Evolutionary conservation across 768 basidiomycete species (phyloP).

Genomic region (Tephrocybe sp.): DNA sequence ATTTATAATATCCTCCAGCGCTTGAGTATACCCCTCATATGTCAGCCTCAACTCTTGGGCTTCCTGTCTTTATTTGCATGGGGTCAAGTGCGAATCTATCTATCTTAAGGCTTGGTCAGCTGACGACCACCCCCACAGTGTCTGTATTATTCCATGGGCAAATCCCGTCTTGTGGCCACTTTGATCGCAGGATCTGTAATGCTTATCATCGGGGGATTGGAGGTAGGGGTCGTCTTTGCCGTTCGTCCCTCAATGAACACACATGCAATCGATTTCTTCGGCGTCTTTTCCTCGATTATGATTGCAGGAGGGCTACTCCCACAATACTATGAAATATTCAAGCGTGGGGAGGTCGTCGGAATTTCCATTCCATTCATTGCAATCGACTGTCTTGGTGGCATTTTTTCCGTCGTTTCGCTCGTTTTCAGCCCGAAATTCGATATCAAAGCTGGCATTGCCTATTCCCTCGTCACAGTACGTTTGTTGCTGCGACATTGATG

Average conservation of each 20-base stretch:
- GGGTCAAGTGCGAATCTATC: slow-evolving; percentile 49
- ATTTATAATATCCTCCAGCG: slow-evolving; percentile 62
- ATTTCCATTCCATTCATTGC: slow-evolving; percentile 68
- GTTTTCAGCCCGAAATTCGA: slow-evolving; percentile 64
- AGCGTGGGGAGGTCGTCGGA: slow-evolving; percentile 58
- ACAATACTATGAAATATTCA: slow-evolving; percentile 77
- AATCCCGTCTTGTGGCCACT: slow-evolving; percentile 31
- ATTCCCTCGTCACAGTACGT: slow-evolving; percentile 60
- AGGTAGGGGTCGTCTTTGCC: slow-evolving; percentile 58
- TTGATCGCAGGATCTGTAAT: slow-evolving; percentile 36
- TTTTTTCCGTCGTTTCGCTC: slow-evolving; percentile 71
- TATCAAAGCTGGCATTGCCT: slow-evolving; percentile 57
- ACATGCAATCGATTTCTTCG: slow-evolving; percentile 50
- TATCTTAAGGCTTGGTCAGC: slow-evolving; percentile 2
- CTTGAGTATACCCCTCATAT: slow-evolving; percentile 69
- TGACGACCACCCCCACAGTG: slow-evolving; percentile 40
- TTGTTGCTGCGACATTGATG: not conserved
- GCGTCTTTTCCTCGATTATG: slow-evolving; percentile 56
- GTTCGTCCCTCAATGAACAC: slow-evolving; percentile 42
- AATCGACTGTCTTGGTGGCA: slow-evolving; percentile 66
- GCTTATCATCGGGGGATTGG: slow-evolving; percentile 50
- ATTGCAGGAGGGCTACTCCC: slow-evolving; percentile 50
- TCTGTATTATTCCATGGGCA: slow-evolving; percentile 56
- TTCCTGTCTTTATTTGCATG: slow-evolving; percentile 59
- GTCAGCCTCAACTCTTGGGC: slow-evolving; percentile 66